Conservation (phyloP, 177 flowering plant genomes). For the Vitis hybrid region DNA sequence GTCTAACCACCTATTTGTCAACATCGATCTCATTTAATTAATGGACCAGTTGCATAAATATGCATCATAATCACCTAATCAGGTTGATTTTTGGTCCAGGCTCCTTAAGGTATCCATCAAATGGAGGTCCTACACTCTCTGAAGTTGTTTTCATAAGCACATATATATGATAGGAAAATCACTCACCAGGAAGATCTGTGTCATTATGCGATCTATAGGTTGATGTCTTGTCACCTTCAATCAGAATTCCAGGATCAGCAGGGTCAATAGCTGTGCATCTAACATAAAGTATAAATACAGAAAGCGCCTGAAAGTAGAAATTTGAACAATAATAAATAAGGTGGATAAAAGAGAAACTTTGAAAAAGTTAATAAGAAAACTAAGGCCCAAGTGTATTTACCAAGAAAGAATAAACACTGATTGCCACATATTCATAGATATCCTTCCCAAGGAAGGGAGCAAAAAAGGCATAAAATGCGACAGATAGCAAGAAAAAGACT, state of each 20-base stretch:
- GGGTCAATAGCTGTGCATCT: conserved; percentile 97
- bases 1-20: no score
- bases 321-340: not conserved
- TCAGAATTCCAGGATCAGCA: conserved; percentile 87
- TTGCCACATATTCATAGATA: conserved; percentile 72
- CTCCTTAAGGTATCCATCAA: not conserved
- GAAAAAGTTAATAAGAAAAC: conserved; percentile 12
- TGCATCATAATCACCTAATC: not conserved
- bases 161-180: not conserved
- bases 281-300: conserved; percentile 74
- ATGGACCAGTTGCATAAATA: not conserved
- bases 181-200: conserved; percentile 48
- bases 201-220: conserved; percentile 38
- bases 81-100: not conserved
- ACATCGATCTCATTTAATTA: not conserved
- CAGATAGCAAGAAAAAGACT: conserved; percentile 75
- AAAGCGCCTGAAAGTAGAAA: conserved; percentile 56
- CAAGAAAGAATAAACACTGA: conserved; percentile 76
- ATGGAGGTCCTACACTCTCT: not conserved
- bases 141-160: not conserved
- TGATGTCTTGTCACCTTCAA: conserved; percentile 47
- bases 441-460: conserved; percentile 90
- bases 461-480: conserved; percentile 93
- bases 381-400: conserved; percentile 39
- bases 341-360: not conserved